Conservation (phyloP, 2,329 filamentous ascomycete species). For the Cercospora sp. region DNA sequence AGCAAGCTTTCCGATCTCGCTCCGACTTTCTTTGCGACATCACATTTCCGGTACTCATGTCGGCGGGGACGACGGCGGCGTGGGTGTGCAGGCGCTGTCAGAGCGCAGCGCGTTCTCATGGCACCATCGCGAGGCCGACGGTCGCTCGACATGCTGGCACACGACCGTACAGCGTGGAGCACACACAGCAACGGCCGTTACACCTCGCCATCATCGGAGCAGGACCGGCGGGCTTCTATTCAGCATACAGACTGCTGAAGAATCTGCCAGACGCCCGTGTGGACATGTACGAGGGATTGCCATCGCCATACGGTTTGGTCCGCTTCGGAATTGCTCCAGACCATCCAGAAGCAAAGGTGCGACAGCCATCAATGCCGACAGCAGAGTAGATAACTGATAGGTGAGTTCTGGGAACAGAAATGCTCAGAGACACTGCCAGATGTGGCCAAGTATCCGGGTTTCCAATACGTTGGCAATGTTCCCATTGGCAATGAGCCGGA, state of each 20-base stretch:
- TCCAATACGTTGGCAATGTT: constrained; percentile 90
- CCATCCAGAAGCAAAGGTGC: constrained; percentile 95
- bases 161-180: constrained; percentile 31
- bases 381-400: constrained; percentile 27
- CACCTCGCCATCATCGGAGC: constrained; percentile 85
- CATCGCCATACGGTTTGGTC: constrained; percentile 88
- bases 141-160: not conserved
- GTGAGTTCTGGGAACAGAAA: constrained; percentile 59
- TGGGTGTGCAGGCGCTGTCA: constrained; percentile 28
- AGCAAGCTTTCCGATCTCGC: not conserved
- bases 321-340: constrained; percentile 96
- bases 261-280: constrained; percentile 70
- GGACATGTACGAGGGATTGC: constrained; percentile 95
- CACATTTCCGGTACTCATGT: constrained; percentile 15
- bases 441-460: constrained; percentile 76
- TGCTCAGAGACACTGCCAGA: constrained; percentile 92
- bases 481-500: constrained; percentile 63
- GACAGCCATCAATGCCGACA: constrained; percentile 21
- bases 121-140: constrained; percentile 18
- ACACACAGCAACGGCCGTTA: constrained; percentile 50
- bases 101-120: constrained; percentile 21
- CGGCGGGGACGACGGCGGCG: constrained; percentile 16
- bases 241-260: constrained; percentile 79
- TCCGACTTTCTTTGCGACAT: constrained; percentile 7
- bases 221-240: constrained; percentile 94